phyloP scores from a whole-genome alignment of 2,329 filamentous ascomycete species.

The Chrysoporthe cubensis region DNA sequence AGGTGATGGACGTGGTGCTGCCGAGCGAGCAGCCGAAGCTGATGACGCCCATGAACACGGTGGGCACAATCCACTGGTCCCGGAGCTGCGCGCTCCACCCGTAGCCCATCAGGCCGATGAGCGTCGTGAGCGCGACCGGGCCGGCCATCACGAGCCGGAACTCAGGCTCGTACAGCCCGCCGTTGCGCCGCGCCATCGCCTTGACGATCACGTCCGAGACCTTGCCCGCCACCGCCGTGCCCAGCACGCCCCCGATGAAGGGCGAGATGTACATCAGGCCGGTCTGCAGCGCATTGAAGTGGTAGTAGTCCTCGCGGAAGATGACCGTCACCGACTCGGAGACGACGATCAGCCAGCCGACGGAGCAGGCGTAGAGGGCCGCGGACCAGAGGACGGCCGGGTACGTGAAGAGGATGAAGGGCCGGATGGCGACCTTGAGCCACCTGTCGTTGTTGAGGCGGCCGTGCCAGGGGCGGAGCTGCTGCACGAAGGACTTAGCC shows the following conservation, averaged over 20 bases:
- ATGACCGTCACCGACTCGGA: slow-evolving; percentile 85
- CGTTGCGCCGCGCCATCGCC: slow-evolving; percentile 81
- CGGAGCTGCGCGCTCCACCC: slow-evolving; percentile 84
- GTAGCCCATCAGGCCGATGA: slow-evolving; percentile 89
- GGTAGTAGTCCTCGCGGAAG: slow-evolving; percentile 74
- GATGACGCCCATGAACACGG: slow-evolving; percentile 88
- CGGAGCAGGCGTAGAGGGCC: slow-evolving; percentile 80
- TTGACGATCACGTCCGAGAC: slow-evolving; percentile 85
- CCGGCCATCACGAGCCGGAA: slow-evolving; percentile 87
- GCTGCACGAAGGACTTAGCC: slow-evolving; percentile 71
- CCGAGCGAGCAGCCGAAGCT: slow-evolving; percentile 92
- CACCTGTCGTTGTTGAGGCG: slow-evolving; percentile 78
- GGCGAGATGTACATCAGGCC: slow-evolving; percentile 90
- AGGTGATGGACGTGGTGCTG: slow-evolving; percentile 90
- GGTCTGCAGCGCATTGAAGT: slow-evolving; percentile 79
- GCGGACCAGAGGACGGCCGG: slow-evolving; percentile 89
- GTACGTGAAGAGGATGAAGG: slow-evolving; percentile 85
- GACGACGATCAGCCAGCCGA: slow-evolving; percentile 95
- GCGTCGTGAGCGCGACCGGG: slow-evolving; percentile 77
- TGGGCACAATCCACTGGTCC: slow-evolving; percentile 88
- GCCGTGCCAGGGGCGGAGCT: slow-evolving; percentile 77
- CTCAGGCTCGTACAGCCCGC: slow-evolving; percentile 94
- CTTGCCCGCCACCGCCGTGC: slow-evolving; percentile 89
- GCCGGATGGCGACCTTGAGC: slow-evolving; percentile 75
- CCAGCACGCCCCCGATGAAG: slow-evolving; percentile 84